Evolutionary conservation across 73 alveolate genomes (phyloP).

Genomic region (Paramecium tetraurelia): DNA sequence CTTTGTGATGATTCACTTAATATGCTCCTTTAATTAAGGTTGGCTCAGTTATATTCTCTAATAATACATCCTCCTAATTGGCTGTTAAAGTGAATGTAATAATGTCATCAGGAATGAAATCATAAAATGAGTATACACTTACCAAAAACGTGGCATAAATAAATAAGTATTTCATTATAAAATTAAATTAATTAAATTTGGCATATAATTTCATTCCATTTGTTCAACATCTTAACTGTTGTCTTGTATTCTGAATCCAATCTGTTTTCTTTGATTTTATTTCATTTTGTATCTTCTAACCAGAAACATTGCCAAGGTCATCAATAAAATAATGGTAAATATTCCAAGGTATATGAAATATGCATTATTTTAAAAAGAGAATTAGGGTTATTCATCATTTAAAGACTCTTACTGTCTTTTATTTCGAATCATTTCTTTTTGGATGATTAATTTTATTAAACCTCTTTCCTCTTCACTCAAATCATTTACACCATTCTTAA

Average conservation of each 20-base stretch:
- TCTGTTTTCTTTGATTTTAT: not conserved
- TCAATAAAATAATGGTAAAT: not conserved
- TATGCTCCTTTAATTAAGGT: constrained; percentile 29
- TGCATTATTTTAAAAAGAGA: not conserved
- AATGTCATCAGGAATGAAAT: constrained; percentile 28
- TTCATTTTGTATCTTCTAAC: not conserved
- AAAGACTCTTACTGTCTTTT: not conserved
- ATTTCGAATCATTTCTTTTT: not conserved
- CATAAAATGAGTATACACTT: not conserved
- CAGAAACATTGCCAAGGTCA: not conserved
- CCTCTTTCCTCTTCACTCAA: not conserved
- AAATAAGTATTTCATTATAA: not conserved
- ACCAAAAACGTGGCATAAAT: constrained; percentile 45
- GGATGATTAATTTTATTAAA: not conserved
- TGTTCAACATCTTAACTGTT: not conserved
- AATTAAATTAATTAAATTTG: not conserved
- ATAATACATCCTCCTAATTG: not conserved
- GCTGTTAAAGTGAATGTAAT: not conserved
- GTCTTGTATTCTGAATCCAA: not conserved
- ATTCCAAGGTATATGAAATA: not conserved
- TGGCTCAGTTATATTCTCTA: constrained; percentile 24
- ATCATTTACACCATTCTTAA: not conserved
- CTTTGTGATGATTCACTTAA: not conserved
- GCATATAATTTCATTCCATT: not conserved
- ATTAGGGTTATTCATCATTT: not conserved